Conservation (phyloP, 1,284 basidiomycete species). For the Cutaneotrichosporon cavernicola region DNA sequence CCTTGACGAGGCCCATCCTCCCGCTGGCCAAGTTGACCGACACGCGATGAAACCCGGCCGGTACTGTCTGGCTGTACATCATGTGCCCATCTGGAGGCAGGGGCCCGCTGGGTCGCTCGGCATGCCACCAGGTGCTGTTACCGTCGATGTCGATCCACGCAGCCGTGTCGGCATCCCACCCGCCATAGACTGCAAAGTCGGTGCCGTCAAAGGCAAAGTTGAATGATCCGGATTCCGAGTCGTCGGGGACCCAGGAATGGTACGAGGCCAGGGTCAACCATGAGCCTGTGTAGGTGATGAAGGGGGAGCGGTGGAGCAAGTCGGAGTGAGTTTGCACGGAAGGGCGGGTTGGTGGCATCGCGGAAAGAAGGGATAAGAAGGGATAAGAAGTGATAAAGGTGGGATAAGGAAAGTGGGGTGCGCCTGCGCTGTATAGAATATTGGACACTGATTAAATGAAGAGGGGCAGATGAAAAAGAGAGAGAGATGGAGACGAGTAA, state of each 20-base stretch:
- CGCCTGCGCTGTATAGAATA: no score
- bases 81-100: neutral
- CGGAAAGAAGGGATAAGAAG: no score
- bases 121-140: neutral
- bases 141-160: slow-evolving; percentile 2
- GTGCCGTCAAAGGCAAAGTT: slow-evolving; percentile 10
- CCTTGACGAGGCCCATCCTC: slow-evolving; percentile 6
- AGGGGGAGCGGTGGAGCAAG: slow-evolving; percentile 6
- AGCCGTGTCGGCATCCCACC: neutral
- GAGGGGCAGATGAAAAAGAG: no score
- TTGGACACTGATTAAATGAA: no score
- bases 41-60: neutral
- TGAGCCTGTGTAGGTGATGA: slow-evolving; percentile 6
- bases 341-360: neutral
- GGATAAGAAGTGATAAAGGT: no score
- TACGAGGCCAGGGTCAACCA: neutral
- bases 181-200: slow-evolving; percentile 8
- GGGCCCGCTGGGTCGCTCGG: neutral
- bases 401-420: neutral
- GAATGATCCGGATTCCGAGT: neutral
- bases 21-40: neutral
- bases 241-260: neutral
- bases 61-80: neutral
- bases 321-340: neutral
- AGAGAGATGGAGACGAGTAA: no score